phyloP scores from a whole-genome alignment of 306 rosid genomes.

The Rosa lucieae region DNA sequence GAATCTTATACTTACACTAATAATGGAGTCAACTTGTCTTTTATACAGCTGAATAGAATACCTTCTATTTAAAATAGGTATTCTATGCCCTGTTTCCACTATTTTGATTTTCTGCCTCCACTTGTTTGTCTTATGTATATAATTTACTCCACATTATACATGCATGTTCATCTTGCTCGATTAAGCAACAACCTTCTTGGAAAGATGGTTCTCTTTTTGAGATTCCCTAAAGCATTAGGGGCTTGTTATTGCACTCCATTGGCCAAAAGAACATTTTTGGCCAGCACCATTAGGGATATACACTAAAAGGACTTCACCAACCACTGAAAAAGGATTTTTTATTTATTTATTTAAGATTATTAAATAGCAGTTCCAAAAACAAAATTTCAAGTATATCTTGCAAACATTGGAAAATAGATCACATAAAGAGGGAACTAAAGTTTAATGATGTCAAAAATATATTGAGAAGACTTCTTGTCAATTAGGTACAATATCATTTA shows the following conservation, averaged over 20 bases:
- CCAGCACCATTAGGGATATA: constrained; percentile 6
- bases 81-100: constrained; percentile 20
- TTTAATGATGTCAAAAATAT: neutral
- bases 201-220: constrained; percentile 10
- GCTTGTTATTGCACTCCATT: neutral
- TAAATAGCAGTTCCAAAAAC: neutral
- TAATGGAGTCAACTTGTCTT: constrained; percentile 19
- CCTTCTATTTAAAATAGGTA: neutral
- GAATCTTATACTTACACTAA: constrained; percentile 10
- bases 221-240: constrained; percentile 28
- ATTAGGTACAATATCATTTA: neutral
- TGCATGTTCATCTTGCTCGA: neutral
- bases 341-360: neutral
- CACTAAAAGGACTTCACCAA: constrained; percentile 13
- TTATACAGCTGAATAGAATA: neutral
- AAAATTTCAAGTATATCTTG: neutral
- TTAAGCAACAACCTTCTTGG: constrained; percentile 14
- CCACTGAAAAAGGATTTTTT: neutral
- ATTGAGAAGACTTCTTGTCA: neutral
- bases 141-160: neutral
- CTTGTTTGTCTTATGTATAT: constrained; percentile 16
- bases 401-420: neutral
- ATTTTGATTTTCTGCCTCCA: constrained; percentile 12
- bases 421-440: neutral
- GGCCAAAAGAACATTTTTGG: neutral